phyloP scores from a whole-genome alignment of 2,329 filamentous ascomycete species.

The Phialocephala subalpina region DNA sequence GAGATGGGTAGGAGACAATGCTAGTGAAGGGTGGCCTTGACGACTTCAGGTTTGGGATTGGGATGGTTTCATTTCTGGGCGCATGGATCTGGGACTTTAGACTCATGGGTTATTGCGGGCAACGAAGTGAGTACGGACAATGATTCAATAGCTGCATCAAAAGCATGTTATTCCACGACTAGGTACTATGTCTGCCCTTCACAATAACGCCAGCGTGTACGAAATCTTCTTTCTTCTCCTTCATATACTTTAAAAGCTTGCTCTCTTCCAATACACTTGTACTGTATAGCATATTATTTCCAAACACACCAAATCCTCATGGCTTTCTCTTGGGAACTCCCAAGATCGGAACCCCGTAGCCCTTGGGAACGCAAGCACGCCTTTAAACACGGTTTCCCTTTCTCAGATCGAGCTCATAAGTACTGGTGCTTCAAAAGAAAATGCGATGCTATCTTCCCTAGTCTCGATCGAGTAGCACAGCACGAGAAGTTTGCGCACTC shows the following conservation, averaged over 20 bases:
- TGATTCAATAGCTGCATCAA: conserved; percentile 1
- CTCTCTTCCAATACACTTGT: not conserved
- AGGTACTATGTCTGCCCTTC: not conserved
- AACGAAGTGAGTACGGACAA: not conserved
- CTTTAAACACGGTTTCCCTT: not conserved
- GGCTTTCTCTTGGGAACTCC: not conserved
- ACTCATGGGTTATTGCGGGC: not conserved
- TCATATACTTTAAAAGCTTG: not conserved
- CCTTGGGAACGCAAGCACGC: not conserved
- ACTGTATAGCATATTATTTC: not conserved
- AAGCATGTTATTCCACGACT: not conserved
- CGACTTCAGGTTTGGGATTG: not conserved
- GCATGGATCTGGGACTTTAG: not conserved
- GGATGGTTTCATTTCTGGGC: not conserved
- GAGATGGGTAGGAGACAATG: not conserved
- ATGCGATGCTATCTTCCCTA: not conserved
- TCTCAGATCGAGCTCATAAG: not conserved
- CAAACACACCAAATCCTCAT: not conserved
- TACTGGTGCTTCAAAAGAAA: conserved; percentile 1
- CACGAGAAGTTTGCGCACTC: conserved; percentile 9
- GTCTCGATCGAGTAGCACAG: not conserved
- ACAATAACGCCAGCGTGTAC: not conserved
- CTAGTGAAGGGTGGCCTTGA: not conserved
- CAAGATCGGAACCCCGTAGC: not conserved
- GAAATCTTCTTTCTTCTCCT: not conserved